Evolutionary conservation across 2,329 filamentous ascomycete species (phyloP).

Genomic region (Pseudogymnoascus sp.): DNA sequence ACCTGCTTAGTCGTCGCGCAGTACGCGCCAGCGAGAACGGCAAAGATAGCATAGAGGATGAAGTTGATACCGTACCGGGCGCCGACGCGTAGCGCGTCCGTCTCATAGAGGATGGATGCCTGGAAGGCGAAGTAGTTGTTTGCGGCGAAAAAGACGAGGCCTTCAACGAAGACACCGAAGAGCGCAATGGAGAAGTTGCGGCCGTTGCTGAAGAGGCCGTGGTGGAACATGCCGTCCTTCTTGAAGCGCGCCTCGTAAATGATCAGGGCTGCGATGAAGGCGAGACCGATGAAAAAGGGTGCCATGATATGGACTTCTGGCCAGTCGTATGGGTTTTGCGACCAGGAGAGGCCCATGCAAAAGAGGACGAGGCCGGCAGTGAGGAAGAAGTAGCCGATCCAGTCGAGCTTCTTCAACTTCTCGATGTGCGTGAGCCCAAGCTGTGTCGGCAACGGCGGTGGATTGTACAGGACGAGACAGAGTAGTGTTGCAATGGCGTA

Average conservation of each 20-base stretch:
- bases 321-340: conserved; percentile 34
- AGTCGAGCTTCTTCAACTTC: conserved; percentile 32
- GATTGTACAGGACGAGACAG: conserved; percentile 28
- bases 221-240: conserved; percentile 35
- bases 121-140: conserved; percentile 37
- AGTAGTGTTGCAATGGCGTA: conserved; percentile 25
- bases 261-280: conserved; percentile 19
- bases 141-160: conserved; percentile 33
- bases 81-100: conserved; percentile 28
- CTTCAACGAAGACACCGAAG: conserved; percentile 31
- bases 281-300: conserved; percentile 30
- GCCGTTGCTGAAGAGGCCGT: conserved; percentile 30
- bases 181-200: conserved; percentile 32
- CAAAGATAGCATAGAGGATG: conserved; percentile 25
- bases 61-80: conserved; percentile 30
- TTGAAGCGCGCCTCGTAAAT: conserved; percentile 31
- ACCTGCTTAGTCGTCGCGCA: conserved; percentile 21
- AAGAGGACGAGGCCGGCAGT: conserved; percentile 31
- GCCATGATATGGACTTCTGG: conserved; percentile 29
- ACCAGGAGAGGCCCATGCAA: conserved; percentile 32
- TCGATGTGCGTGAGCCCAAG: conserved; percentile 21
- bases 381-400: conserved; percentile 32
- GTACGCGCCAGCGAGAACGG: conserved; percentile 25
- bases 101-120: conserved; percentile 30
- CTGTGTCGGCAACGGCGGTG: conserved; percentile 26